Conservation (phyloP, 352 stramenopile species). For the Phytophthora agathidicida region DNA sequence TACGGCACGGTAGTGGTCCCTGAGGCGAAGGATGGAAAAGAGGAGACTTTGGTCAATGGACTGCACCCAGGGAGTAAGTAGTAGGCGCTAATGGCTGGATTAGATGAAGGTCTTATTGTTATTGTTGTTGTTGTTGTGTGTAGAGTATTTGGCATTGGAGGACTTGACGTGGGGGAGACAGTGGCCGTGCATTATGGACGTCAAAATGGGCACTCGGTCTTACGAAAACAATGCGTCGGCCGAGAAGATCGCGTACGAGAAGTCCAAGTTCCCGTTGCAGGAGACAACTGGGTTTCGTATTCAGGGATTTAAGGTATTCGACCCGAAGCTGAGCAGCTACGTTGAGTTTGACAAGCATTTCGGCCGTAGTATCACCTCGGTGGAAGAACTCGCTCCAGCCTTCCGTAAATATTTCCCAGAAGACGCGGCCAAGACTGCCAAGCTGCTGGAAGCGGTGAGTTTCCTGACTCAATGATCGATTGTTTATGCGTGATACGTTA, state of each 20-base stretch:
- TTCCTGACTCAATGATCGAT: background rate
- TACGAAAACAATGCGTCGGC: slow-evolving; percentile 90
- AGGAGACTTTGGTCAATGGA: slow-evolving; percentile 6
- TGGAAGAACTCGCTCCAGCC: slow-evolving; percentile 61
- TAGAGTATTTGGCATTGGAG: slow-evolving; percentile 90
- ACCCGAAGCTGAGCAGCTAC: slow-evolving; percentile 59
- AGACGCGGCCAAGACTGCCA: slow-evolving; percentile 29
- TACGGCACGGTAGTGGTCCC: slow-evolving; percentile 54
- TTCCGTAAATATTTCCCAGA: slow-evolving; percentile 85
- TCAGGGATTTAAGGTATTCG: slow-evolving; percentile 93
- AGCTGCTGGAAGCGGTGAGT: slow-evolving; percentile 56
- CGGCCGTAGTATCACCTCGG: slow-evolving; percentile 64
- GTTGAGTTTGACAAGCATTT: slow-evolving; percentile 90
- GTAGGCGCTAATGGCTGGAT: background rate
- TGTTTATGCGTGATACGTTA: background rate
- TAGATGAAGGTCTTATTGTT: background rate
- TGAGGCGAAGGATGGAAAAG: slow-evolving; percentile 16
- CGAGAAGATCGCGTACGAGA: slow-evolving; percentile 92
- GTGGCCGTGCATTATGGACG: slow-evolving; percentile 95
- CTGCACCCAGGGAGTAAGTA: slow-evolving; percentile 45
- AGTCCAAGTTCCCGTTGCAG: slow-evolving; percentile 94
- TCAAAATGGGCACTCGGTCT: slow-evolving; percentile 96
- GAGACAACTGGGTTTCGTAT: slow-evolving; percentile 93
- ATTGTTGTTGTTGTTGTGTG: slow-evolving; percentile 4
- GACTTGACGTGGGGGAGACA: slow-evolving; percentile 86